These are phyloP conservation scores for Aureobasidium sp. DNA, from an alignment of 2,329 filamentous ascomycete species.

Conservation along the genomic window DNA sequence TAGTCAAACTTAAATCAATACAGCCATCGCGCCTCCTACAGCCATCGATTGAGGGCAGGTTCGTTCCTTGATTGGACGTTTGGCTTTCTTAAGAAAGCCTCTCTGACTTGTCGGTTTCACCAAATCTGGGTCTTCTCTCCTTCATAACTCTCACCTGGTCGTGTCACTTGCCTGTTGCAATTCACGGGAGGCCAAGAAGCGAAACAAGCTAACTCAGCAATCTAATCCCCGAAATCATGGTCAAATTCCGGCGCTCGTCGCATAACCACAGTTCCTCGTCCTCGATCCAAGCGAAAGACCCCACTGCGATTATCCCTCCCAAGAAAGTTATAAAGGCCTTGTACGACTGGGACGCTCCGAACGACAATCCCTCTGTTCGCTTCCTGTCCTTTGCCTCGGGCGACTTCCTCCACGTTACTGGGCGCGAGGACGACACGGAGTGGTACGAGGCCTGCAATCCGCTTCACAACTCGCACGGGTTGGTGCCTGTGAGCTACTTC, in stretches of 20 bases:
- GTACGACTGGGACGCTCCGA: constrained; percentile 76
- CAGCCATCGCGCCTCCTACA: neutral
- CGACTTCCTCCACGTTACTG: constrained; percentile 97
- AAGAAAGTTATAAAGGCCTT: constrained; percentile 98
- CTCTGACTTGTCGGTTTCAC: neutral
- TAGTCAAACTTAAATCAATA: neutral
- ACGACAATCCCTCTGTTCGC: constrained; percentile 29
- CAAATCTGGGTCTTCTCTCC: neutral
- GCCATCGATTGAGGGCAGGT: neutral
- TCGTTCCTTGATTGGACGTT: neutral
- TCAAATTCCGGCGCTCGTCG: constrained; percentile 6
- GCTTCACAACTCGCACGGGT: constrained; percentile 73
- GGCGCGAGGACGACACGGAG: constrained; percentile 83
- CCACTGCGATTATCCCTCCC: constrained; percentile 79
- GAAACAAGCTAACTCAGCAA: constrained; percentile 11
- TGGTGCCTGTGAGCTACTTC: constrained; percentile 92
- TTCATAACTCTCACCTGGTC: neutral
- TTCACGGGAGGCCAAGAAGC: constrained; percentile 7
- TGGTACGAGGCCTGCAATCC: constrained; percentile 99
- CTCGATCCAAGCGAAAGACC: constrained; percentile 74
- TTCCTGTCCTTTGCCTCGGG: constrained; percentile 86
- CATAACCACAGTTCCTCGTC: constrained; percentile 45
- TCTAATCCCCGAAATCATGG: constrained; percentile 4
- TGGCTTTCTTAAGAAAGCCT: neutral
- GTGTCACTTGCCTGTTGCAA: neutral